Percentiles rank a stretch among this genome's conserved stretches.
These are phyloP conservation scores for Fusarium dimerum DNA, from an alignment of 2,329 filamentous ascomycete genomes.

Conservation along the genomic window DNA sequence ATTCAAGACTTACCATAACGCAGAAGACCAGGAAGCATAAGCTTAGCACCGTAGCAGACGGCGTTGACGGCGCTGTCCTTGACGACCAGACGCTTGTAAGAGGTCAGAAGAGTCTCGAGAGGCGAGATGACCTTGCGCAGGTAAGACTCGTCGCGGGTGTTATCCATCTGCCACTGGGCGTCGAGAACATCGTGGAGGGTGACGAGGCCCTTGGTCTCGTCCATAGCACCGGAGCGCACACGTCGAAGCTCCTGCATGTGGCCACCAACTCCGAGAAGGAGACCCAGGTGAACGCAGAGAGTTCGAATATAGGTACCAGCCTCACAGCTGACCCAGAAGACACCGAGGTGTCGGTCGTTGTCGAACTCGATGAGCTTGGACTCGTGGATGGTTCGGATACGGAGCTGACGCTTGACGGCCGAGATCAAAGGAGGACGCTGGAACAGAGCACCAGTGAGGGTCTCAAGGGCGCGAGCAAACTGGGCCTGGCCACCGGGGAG, in stretches of 20 bases:
- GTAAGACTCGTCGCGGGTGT: slow-evolving; percentile 91
- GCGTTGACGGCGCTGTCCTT: slow-evolving; percentile 86
- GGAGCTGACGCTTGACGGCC: slow-evolving; percentile 96
- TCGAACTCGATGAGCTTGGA: slow-evolving; percentile 97
- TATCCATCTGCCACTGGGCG: slow-evolving; percentile 95
- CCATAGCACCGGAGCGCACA: slow-evolving; percentile 93
- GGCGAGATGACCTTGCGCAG: slow-evolving; percentile 89
- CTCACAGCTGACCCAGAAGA: slow-evolving; percentile 99
- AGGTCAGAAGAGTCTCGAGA: slow-evolving; percentile 85
- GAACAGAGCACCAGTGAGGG: slow-evolving; percentile 93
- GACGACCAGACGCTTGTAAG: slow-evolving; percentile 96
- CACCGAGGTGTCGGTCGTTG: slow-evolving; percentile 94
- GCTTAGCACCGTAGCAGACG: slow-evolving; percentile 97
- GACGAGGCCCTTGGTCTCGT: slow-evolving; percentile 84
- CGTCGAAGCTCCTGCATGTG: slow-evolving; percentile 98
- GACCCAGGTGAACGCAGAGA: slow-evolving; percentile 89
- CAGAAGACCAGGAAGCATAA: slow-evolving; percentile 96
- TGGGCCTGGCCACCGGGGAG: slow-evolving; percentile 90
- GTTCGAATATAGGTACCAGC: slow-evolving; percentile 98
- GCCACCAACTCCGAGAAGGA: slow-evolving; percentile 76
- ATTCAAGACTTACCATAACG: slow-evolving; percentile 69
- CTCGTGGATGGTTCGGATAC: slow-evolving; percentile 97
- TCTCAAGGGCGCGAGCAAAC: slow-evolving; percentile 91
- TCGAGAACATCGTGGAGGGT: slow-evolving; percentile 87
- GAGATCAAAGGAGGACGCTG: slow-evolving; percentile 90